A percentile compares a stretch with the other conserved stretches of the same genome.
Conservation (phyloP, 208 protist species). For the Leishmania arabica region DNA sequence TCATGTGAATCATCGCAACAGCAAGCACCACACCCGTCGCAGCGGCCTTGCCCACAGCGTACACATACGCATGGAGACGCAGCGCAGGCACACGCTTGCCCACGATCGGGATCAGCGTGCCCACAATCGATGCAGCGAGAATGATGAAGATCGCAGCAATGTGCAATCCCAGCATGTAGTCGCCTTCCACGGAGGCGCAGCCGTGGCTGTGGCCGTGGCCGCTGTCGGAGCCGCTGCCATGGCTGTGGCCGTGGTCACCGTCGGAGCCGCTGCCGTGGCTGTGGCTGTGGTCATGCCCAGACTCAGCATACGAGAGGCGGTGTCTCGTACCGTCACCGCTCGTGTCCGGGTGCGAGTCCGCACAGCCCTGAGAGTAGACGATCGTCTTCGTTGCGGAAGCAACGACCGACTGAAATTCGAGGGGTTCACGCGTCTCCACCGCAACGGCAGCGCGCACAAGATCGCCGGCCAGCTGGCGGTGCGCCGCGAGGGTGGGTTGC, state of each 20-base stretch:
- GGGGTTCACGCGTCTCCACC: background rate
- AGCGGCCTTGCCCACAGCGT: constrained; percentile 52
- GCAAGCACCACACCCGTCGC: constrained; percentile 62
- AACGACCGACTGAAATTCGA: background rate
- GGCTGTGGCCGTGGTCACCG: background rate
- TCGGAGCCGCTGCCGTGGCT: background rate
- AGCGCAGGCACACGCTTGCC: constrained; percentile 47
- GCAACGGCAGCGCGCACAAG: constrained; percentile 4
- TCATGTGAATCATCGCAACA: constrained; percentile 61
- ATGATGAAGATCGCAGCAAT: constrained; percentile 69
- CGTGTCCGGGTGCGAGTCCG: background rate
- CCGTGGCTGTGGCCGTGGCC: constrained; percentile 4
- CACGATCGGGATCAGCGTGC: constrained; percentile 52
- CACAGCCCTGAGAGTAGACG: background rate
- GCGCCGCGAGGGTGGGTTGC: constrained; percentile 9
- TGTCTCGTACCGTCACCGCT: background rate
- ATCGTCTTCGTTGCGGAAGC: background rate
- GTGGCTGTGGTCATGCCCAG: background rate
- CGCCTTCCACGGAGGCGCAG: constrained; percentile 33
- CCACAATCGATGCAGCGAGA: constrained; percentile 52
- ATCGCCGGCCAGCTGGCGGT: constrained; percentile 16
- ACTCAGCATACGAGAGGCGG: background rate
- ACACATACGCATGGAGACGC: constrained; percentile 39
- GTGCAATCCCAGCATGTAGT: constrained; percentile 55
- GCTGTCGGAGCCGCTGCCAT: background rate